Percentiles rank a stretch among this genome's conserved stretches.
phyloP scores from a whole-genome alignment of 441 rosid genomes.

The Pelargonium fulgidum region DNA sequence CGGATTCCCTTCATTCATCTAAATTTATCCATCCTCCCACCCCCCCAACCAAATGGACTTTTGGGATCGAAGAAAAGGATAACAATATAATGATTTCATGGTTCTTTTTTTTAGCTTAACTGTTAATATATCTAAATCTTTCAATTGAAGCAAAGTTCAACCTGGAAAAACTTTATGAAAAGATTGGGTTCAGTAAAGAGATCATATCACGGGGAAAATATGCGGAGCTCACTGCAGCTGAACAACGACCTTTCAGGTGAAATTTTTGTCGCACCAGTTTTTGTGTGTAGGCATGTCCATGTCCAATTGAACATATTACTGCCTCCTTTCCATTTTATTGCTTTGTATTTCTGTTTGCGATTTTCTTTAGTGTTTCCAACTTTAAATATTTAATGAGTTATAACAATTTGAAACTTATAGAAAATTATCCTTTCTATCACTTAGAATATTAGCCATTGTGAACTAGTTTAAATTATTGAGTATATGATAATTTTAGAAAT shows the following conservation, averaged over 20 bases:
- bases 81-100: not conserved
- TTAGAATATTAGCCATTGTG: not conserved
- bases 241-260: conserved; percentile 78
- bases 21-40: not conserved
- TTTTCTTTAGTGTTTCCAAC: not conserved
- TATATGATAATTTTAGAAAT: not conserved
- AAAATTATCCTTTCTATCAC: not conserved
- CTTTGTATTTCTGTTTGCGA: not conserved
- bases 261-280: conserved; percentile 8
- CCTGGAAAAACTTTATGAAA: conserved; percentile 76
- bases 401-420: not conserved
- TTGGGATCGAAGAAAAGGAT: not conserved
- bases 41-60: not conserved
- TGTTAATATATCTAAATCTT: conserved; percentile 7
- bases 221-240: conserved; percentile 90
- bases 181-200: conserved; percentile 88
- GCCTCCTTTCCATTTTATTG: not conserved
- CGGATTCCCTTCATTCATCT: not conserved
- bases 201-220: conserved; percentile 85
- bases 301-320: not conserved
- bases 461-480: not conserved
- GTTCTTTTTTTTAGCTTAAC: conserved; percentile 11
- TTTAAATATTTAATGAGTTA: not conserved
- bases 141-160: conserved; percentile 62
- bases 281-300: not conserved